Conservation (phyloP, 495 filamentous ascomycete species). For the Aspergillus avenaceus region DNA sequence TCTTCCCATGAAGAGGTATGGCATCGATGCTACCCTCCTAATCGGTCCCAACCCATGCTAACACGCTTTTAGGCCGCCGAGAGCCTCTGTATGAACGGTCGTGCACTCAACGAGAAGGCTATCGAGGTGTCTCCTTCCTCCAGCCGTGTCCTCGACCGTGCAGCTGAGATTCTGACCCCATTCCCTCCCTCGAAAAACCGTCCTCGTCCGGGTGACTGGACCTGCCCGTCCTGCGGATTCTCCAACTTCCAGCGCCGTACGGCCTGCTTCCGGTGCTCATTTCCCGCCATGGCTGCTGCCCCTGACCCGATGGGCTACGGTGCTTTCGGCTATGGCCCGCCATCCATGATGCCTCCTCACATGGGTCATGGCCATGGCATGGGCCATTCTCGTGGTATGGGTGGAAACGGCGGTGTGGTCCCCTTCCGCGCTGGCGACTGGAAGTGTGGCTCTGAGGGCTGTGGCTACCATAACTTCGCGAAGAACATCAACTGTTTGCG, state of each 20-base stretch:
- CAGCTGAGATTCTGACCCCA: slow-evolving; percentile 88
- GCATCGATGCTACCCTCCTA: slow-evolving; percentile 9
- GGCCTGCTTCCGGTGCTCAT: slow-evolving; percentile 97
- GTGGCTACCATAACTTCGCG: slow-evolving; percentile 97
- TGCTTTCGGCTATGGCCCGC: slow-evolving; percentile 70
- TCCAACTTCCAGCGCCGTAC: slow-evolving; percentile 94
- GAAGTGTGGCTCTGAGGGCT: slow-evolving; percentile 98
- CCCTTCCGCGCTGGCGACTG: slow-evolving; percentile 98
- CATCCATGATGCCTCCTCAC: slow-evolving; percentile 78
- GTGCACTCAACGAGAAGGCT: slow-evolving; percentile 95
- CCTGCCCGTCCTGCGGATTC: slow-evolving; percentile 84
- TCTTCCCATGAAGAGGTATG: slow-evolving; percentile 98
- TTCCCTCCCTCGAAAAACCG: slow-evolving; percentile 99
- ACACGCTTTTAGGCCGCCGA: slow-evolving; percentile 68
- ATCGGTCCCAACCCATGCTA: not conserved
- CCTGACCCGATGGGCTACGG: slow-evolving; percentile 71
- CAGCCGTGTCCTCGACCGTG: slow-evolving; percentile 91
- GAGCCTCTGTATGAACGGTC: slow-evolving; percentile 97
- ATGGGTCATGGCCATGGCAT: slow-evolving; percentile 74
- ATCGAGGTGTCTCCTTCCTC: slow-evolving; percentile 97
- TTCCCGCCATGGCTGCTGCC: slow-evolving; percentile 80
- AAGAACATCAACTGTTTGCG: slow-evolving; percentile 98
- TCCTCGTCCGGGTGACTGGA: slow-evolving; percentile 96
- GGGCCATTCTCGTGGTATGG: slow-evolving; percentile 67
- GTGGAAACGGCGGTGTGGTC: slow-evolving; percentile 79